Percentiles rank a stretch among this genome's conserved stretches.
phyloP scores from a whole-genome alignment of 1,284 basidiomycete species.

The Malassezia caprae region DNA sequence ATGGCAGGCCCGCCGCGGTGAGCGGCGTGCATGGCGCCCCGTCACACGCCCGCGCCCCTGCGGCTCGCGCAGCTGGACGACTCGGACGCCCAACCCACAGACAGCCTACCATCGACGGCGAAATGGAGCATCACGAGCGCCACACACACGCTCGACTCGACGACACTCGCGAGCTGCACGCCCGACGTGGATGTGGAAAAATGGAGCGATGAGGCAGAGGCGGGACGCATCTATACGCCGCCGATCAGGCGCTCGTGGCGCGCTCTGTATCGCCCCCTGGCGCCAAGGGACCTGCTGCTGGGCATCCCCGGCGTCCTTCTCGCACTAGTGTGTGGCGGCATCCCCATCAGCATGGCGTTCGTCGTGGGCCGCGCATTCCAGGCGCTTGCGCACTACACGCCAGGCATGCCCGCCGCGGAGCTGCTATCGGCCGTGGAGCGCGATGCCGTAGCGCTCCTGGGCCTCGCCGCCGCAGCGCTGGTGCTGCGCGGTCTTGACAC shows the following conservation, averaged over 20 bases:
- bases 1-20: background rate
- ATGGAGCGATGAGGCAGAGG: background rate
- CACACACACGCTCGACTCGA: background rate
- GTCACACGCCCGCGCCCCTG: background rate
- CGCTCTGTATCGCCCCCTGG: constrained; percentile 28
- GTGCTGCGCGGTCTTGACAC: constrained; percentile 65
- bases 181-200: background rate
- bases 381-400: constrained; percentile 58
- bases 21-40: background rate
- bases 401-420: constrained; percentile 51
- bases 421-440: constrained; percentile 49
- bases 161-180: background rate
- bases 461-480: constrained; percentile 62
- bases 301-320: constrained; percentile 64
- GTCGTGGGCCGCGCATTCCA: constrained; percentile 78
- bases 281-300: constrained; percentile 21
- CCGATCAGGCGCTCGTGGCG: constrained; percentile 19
- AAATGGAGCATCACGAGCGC: background rate
- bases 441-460: constrained; percentile 60
- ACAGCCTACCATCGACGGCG: background rate
- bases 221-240: background rate
- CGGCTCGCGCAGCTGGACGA: background rate
- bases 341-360: constrained; percentile 86
- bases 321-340: constrained; percentile 62
- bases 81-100: background rate